A percentile compares a stretch with the other conserved stretches of the same genome.
phyloP scores from a whole-genome alignment of 805 yeast genomes.

The Ogataea haglerorum region DNA sequence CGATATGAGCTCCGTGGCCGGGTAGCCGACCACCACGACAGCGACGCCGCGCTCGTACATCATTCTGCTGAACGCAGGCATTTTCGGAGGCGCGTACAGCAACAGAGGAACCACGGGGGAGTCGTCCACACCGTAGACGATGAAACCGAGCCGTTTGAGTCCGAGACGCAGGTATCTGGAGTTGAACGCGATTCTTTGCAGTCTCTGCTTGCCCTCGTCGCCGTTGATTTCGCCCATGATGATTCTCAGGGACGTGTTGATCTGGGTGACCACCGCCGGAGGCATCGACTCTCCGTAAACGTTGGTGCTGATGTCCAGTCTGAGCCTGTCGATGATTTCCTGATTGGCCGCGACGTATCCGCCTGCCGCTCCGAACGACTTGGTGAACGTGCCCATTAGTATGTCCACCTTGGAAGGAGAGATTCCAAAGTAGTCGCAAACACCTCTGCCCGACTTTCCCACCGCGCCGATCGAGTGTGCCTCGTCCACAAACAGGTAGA shows the following conservation, averaged over 20 bases:
- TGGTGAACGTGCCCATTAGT: conserved; percentile 96
- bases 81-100: conserved; percentile 85
- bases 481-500: conserved; percentile 90
- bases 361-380: conserved; percentile 98
- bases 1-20: conserved; percentile 90
- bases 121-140: conserved; percentile 92
- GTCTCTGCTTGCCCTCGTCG: conserved; percentile 89
- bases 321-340: conserved; percentile 66
- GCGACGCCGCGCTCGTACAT: conserved; percentile 80
- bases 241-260: conserved; percentile 71
- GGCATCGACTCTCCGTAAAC: conserved; percentile 81
- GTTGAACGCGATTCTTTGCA: conserved; percentile 92
- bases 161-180: conserved; percentile 91
- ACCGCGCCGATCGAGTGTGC: conserved; percentile 99
- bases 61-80: conserved; percentile 88
- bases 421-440: conserved; percentile 87
- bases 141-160: conserved; percentile 86
- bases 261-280: conserved; percentile 91
- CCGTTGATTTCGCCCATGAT: conserved; percentile 82
- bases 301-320: conserved; percentile 68
- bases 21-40: conserved; percentile 95
- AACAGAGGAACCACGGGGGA: conserved; percentile 93
- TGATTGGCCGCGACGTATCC: conserved; percentile 87
- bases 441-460: conserved; percentile 92
- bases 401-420: conserved; percentile 76